Base-by-base conservation (phyloP, 1,284 basidiomycete genomes). In the Schizophyllum amplum region DNA sequence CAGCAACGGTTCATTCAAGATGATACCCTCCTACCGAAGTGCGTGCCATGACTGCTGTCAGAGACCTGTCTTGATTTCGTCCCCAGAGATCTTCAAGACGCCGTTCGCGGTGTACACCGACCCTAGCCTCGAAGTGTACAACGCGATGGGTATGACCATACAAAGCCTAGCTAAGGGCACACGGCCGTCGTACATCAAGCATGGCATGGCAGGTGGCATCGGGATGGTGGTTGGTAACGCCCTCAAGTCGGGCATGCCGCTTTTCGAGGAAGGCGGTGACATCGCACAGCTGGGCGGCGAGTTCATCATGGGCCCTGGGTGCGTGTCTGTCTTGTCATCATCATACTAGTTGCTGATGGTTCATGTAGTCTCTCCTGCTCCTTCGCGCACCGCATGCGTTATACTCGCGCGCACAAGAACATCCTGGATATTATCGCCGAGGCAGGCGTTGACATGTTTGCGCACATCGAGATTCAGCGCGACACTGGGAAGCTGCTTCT, bases 301-400 rank as follows among this genome's bases (percentile, higher is more conserved):
- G 69, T 91, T 92, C 64, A 77, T 91, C 21, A 75, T 92, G 23
- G 86, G 86, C 20, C 85, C 86, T 20, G 81, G 80, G 80, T 82
- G 60, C 62, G 76, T 63, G 27, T 49, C 56, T 54, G 47, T 20
- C 25, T 20, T 17, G 23, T 33, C 49, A 21, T n/a, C 48, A 9
- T 11, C 48, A 50, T 50, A 24, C 48, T 22, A 50, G 48, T 11
- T 11, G 20, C 13, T 21, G 9, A 5, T 50, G 4, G 11, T 11
- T 50, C 4, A 50, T 20, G 57, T 54, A 47, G 56, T 50, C 33
- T 66, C 20, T 49, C 54, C 17, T 64, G 63, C 51, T 55, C 59
- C 5, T 64, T 61, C 57, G 62, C 55, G 9, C 64, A 65, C 57
- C 57, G 64, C 13, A 65, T 65, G 64, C 47, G 46, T 51, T 62